Conservation (phyloP, 1,139 yeast genomes). For the Kluyveromyces sp. region DNA sequence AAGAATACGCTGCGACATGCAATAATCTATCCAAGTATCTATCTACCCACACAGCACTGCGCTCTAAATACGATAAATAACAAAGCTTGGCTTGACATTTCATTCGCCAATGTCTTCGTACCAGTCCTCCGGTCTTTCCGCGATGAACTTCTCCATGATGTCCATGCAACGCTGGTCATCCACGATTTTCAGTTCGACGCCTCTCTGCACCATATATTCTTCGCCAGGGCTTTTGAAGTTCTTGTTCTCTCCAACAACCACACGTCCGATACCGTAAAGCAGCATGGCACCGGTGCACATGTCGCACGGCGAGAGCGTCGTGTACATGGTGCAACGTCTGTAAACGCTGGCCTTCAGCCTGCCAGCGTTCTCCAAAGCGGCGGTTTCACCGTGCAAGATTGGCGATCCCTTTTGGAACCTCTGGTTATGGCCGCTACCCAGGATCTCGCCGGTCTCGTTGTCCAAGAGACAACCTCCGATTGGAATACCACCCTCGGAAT, state of each 20-base stretch:
- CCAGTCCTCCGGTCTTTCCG: conserved; percentile 77
- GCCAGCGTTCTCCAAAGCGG: conserved; percentile 85
- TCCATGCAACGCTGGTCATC: conserved; percentile 61
- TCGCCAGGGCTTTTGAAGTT: conserved; percentile 75
- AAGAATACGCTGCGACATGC: too few relatives aligned
- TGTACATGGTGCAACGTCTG: conserved; percentile 73
- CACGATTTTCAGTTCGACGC: conserved; percentile 68
- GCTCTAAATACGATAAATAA: background rate
- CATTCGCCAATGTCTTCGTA: conserved; percentile 79
- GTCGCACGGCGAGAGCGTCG: conserved; percentile 85
- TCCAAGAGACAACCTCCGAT: conserved; percentile 72
- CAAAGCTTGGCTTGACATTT: background rate
- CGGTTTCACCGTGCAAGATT: conserved; percentile 84
- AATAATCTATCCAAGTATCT: too few relatives aligned
- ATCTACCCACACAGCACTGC: too few relatives aligned
- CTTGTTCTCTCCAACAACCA: conserved; percentile 81
- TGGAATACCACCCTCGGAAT: conserved; percentile 85
- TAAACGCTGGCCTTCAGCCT: conserved; percentile 63
- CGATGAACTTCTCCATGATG: conserved; percentile 69
- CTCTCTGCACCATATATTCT: conserved; percentile 54
- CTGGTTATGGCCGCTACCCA: conserved; percentile 85
- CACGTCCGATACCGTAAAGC: conserved; percentile 77
- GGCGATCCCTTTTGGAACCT: conserved; percentile 77
- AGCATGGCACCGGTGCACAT: conserved; percentile 95
- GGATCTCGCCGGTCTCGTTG: conserved; percentile 65